These are phyloP conservation scores for Acacia crassicarpa DNA, from an alignment of 306 rosid genomes.

Conservation along the genomic window DNA sequence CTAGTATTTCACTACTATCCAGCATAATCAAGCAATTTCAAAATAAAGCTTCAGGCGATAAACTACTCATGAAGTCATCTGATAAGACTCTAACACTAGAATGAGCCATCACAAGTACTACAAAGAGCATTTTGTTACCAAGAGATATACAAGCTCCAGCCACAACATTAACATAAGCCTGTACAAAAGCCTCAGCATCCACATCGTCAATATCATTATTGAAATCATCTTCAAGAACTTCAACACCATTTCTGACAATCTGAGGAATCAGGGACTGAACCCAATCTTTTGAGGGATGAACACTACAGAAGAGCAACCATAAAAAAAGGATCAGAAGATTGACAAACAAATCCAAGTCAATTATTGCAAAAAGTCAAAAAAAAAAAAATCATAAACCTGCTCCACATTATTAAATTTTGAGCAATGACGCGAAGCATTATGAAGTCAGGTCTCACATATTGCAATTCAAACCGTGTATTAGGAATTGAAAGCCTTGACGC, in stretches of 20 bases:
- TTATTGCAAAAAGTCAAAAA: slow-evolving; percentile 15
- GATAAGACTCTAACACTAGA: neutral
- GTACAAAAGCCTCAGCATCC: slow-evolving; percentile 86
- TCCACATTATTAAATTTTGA: slow-evolving; percentile 94
- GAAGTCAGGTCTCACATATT: slow-evolving; percentile 97
- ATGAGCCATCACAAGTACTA: neutral
- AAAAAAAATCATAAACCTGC: slow-evolving; percentile 62
- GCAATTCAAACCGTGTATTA: slow-evolving; percentile 78
- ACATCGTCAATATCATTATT: slow-evolving; percentile 67
- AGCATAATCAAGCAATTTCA: neutral
- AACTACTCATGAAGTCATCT: neutral
- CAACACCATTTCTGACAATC: slow-evolving; percentile 62
- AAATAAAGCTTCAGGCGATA: neutral
- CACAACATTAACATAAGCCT: slow-evolving; percentile 91
- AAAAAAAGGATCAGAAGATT: slow-evolving; percentile 34
- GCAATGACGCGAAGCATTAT: slow-evolving; percentile 96
- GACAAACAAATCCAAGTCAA: slow-evolving; percentile 31
- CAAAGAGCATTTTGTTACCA: slow-evolving; percentile 52
- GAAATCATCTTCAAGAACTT: slow-evolving; percentile 65
- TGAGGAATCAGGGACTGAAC: slow-evolving; percentile 89
- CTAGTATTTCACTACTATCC: neutral
- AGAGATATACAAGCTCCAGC: slow-evolving; percentile 94
- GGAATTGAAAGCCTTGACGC: slow-evolving; percentile 88
- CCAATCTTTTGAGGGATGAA: slow-evolving; percentile 93
- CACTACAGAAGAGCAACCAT: slow-evolving; percentile 48